Conservation (phyloP, 345 rosid genomes). For the Salix caprea region DNA sequence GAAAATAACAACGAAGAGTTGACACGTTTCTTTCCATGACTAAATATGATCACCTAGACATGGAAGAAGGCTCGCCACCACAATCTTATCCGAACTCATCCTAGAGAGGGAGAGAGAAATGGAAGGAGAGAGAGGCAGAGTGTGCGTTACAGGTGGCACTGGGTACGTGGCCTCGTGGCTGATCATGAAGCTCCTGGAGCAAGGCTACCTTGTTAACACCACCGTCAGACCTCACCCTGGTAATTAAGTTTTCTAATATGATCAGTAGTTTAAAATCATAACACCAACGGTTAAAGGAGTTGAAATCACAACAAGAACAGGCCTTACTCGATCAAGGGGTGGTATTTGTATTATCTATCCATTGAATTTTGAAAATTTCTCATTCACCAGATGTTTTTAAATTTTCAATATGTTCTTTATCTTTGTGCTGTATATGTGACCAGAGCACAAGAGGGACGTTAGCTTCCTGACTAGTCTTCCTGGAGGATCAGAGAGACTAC, state of each 20-base stretch:
- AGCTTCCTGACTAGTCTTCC: constrained; percentile 54
- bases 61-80: neutral
- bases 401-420: neutral
- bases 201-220: constrained; percentile 32
- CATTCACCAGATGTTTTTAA: neutral
- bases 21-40: neutral
- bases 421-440: neutral
- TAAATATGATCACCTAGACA: neutral
- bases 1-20: neutral
- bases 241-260: no score
- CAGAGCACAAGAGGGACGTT: constrained; percentile 48
- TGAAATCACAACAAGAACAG: no score
- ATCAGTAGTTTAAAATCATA: no score
- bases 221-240: constrained; percentile 21
- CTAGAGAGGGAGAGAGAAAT: neutral
- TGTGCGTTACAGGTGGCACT: constrained; percentile 32
- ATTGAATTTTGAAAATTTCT: neutral
- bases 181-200: constrained; percentile 29
- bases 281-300: rapidly evolving
- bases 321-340: neutral
- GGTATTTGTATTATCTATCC: neutral
- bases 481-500: constrained; percentile 48
- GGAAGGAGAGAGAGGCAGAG: constrained; percentile 6
- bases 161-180: constrained; percentile 29
- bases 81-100: neutral